These are phyloP conservation scores for Talaromyces sp. DNA, from an alignment of 2,329 filamentous ascomycete species.

Conservation along the genomic window DNA sequence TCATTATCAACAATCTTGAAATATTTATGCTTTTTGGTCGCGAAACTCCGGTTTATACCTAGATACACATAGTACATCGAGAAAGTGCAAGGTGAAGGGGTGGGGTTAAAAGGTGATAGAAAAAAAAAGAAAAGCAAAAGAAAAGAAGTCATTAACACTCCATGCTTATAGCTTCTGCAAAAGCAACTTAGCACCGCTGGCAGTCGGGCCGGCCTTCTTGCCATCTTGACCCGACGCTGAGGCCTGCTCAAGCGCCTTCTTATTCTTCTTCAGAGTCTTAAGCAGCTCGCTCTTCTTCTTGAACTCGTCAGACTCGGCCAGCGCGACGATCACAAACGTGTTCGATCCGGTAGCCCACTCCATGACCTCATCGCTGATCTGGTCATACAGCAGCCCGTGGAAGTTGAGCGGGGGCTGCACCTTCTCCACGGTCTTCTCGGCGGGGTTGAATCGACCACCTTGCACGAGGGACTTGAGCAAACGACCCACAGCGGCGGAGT, in stretches of 20 bases:
- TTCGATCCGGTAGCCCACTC: conserved; percentile 85
- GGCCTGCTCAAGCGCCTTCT: conserved; percentile 65
- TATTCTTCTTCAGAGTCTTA: conserved; percentile 71
- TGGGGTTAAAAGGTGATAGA: too few relatives aligned
- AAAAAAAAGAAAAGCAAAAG: conserved; percentile 1
- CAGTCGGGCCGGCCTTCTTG: conserved; percentile 42
- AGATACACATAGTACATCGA: conserved; percentile 9
- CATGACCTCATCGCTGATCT: conserved; percentile 74
- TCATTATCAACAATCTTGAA: neutral
- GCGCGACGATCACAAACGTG: conserved; percentile 80
- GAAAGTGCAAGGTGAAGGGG: too few relatives aligned
- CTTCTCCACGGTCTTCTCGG: conserved; percentile 69
- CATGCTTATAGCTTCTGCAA: conserved; percentile 37
- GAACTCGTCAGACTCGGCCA: conserved; percentile 77
- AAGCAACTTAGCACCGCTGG: conserved; percentile 50
- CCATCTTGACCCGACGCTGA: conserved; percentile 58
- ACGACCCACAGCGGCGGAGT: conserved; percentile 69
- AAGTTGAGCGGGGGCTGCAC: conserved; percentile 80
- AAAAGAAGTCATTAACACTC: conserved; percentile 6
- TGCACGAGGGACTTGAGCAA: conserved; percentile 91
- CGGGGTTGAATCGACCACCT: conserved; percentile 81
- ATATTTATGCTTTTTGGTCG: conserved; percentile 9
- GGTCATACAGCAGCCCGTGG: conserved; percentile 75
- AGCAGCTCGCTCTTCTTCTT: conserved; percentile 66
- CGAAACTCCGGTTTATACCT: conserved; percentile 8